Conservation (phyloP, 441 rosid species). For the Erodium moschatum region DNA sequence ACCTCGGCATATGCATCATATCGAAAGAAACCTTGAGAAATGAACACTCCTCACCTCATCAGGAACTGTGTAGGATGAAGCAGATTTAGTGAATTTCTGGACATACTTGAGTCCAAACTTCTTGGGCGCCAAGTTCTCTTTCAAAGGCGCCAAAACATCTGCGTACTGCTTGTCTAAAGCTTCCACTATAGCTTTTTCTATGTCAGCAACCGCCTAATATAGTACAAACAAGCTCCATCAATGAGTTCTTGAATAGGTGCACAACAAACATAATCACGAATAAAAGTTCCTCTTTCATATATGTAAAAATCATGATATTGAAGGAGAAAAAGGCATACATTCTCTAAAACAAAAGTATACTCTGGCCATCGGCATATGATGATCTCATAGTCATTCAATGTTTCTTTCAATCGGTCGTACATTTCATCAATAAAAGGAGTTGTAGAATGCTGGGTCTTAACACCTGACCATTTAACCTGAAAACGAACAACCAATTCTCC, state of each 20-base stretch:
- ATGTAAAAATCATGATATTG: too few species aligned
- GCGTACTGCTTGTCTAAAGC: slow-evolving; percentile 94
- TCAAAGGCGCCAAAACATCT: slow-evolving; percentile 76
- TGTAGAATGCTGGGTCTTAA: slow-evolving; percentile 83
- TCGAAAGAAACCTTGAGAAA: slow-evolving; percentile 7
- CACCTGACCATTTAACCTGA: slow-evolving; percentile 96
- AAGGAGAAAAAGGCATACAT: slow-evolving; percentile 40
- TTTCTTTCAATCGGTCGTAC: slow-evolving; percentile 75
- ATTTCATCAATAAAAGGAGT: slow-evolving; percentile 91
- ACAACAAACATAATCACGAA: too few species aligned
- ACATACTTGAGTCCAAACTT: slow-evolving; percentile 89
- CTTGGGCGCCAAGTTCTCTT: slow-evolving; percentile 81
- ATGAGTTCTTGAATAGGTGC: too few species aligned
- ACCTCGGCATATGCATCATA: background rate
- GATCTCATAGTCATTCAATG: slow-evolving; percentile 73
- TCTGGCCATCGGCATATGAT: slow-evolving; percentile 97
- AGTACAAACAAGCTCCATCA: slow-evolving; percentile 13
- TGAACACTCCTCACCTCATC: slow-evolving; percentile 58
- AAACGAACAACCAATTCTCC: slow-evolving; percentile 18
- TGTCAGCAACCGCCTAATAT: slow-evolving; percentile 79
- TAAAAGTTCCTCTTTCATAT: slow-evolving; percentile 2
- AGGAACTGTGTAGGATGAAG: slow-evolving; percentile 60
- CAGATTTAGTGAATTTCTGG: slow-evolving; percentile 80
- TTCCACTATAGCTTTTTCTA: slow-evolving; percentile 84
- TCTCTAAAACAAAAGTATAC: slow-evolving; percentile 77